Conservation (phyloP, 768 basidiomycete genomes). For the Tricholoma hemisulphureum region DNA sequence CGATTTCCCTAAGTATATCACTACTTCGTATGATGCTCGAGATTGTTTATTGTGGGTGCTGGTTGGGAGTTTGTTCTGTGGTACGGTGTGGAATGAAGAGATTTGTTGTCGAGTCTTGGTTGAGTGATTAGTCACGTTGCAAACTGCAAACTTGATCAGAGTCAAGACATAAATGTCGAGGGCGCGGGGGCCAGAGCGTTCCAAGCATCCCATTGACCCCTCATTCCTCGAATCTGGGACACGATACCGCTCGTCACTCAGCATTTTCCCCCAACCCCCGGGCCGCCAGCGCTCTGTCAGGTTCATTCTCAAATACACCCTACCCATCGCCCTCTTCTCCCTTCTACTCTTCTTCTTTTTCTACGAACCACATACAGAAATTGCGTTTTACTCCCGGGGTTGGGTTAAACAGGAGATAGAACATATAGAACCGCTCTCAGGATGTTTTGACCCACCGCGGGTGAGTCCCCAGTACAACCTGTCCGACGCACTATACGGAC, state of each 20-base stretch:
- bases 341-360: constrained; percentile 51
- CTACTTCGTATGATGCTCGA: constrained; percentile 4
- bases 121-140: no score
- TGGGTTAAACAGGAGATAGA: constrained; percentile 79
- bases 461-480: constrained; percentile 70
- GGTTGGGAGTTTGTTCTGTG: constrained; percentile 6
- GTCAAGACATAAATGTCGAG: constrained; percentile 30
- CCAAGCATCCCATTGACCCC: constrained; percentile 45
- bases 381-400: constrained; percentile 70
- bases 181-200: constrained; percentile 45
- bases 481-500: constrained; percentile 59
- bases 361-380: constrained; percentile 85
- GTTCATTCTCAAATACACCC: constrained; percentile 41
- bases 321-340: constrained; percentile 38
- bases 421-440: constrained; percentile 58
- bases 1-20: constrained; percentile 14
- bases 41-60: not conserved
- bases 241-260: constrained; percentile 24
- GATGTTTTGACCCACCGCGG: constrained; percentile 67
- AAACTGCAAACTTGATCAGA: no score
- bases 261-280: constrained; percentile 24
- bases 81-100: not conserved
- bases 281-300: constrained; percentile 37
- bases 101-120: not conserved
- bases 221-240: constrained; percentile 28